These are phyloP conservation scores for Mycena indigotica DNA, from an alignment of 768 basidiomycete genomes.

Conservation along the genomic window DNA sequence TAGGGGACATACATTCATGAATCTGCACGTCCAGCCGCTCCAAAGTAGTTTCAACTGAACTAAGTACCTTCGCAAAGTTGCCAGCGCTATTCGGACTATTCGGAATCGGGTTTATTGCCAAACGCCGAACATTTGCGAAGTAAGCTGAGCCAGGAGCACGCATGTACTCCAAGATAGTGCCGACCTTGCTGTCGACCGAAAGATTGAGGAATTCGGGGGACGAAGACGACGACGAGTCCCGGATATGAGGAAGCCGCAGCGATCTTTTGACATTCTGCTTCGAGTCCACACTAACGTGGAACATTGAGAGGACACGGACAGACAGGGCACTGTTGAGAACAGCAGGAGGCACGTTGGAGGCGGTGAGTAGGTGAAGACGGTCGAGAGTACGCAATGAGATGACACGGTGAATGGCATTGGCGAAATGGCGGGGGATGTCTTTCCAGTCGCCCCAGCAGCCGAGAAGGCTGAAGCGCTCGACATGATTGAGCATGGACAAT, in stretches of 20 bases:
- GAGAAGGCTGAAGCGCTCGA: slow-evolving; percentile 7
- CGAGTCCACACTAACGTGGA: slow-evolving; percentile 8
- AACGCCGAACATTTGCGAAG: slow-evolving; percentile 5
- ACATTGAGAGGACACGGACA: slow-evolving; percentile 4
- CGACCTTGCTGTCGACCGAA: slow-evolving; percentile 12
- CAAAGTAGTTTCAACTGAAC: slow-evolving; percentile 8
- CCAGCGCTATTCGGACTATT: slow-evolving; percentile 1
- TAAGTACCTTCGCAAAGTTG: background rate
- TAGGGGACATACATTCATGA: slow-evolving; percentile 8
- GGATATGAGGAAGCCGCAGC: background rate
- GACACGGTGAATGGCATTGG: background rate
- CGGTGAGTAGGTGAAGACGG: slow-evolving; percentile 16
- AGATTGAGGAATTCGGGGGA: slow-evolving; percentile 13
- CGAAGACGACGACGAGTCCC: background rate
- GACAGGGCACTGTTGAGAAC: slow-evolving; percentile 4
- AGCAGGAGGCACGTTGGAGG: slow-evolving; percentile 4
- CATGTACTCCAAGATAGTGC: slow-evolving; percentile 3
- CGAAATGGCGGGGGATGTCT: background rate
- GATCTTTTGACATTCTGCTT: background rate
- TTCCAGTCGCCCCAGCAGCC: slow-evolving; percentile 19
- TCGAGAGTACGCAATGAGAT: background rate
- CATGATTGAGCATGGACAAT: slow-evolving; percentile 3
- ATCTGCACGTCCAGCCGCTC: slow-evolving; percentile 14
- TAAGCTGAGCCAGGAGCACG: background rate
- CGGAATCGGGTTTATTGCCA: slow-evolving; percentile 14